Conservation (phyloP, 2,329 filamentous ascomycete genomes). For the Daldinia eschscholtzii region DNA sequence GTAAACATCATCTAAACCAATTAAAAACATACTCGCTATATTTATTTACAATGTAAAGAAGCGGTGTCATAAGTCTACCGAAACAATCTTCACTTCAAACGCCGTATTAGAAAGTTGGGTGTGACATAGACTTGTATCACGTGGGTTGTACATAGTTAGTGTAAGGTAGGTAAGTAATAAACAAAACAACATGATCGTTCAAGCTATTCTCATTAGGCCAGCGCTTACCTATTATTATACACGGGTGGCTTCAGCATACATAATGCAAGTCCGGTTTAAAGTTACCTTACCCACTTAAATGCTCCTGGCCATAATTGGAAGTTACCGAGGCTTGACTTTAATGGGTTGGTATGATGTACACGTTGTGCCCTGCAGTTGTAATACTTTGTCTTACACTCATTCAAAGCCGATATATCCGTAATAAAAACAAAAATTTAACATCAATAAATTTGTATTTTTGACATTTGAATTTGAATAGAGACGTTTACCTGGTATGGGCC, state of each 20-base stretch:
- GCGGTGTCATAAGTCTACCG: not conserved
- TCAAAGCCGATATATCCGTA: not conserved
- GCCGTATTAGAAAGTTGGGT: not conserved
- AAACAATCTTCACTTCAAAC: not conserved
- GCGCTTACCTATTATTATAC: not conserved
- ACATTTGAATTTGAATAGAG: not conserved
- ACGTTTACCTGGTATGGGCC: not conserved
- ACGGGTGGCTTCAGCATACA: not conserved
- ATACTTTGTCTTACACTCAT: not conserved
- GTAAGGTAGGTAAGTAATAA: not conserved
- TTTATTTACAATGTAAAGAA: not conserved
- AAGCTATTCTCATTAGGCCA: not conserved
- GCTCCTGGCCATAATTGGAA: slow-evolving; percentile 20
- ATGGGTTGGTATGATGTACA: slow-evolving; percentile 4
- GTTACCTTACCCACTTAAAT: slow-evolving; percentile 34
- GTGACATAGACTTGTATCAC: not conserved
- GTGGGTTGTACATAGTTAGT: not conserved
- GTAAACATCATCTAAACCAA: not conserved
- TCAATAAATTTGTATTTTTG: not conserved
- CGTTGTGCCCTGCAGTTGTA: not conserved
- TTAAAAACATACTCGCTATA: not conserved
- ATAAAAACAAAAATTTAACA: not conserved
- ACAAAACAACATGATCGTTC: not conserved
- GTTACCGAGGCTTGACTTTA: slow-evolving; percentile 8
- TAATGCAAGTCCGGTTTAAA: slow-evolving; percentile 14